Conservation (phyloP, 805 yeast species). For the Saccharomycopsis capsularis region DNA sequence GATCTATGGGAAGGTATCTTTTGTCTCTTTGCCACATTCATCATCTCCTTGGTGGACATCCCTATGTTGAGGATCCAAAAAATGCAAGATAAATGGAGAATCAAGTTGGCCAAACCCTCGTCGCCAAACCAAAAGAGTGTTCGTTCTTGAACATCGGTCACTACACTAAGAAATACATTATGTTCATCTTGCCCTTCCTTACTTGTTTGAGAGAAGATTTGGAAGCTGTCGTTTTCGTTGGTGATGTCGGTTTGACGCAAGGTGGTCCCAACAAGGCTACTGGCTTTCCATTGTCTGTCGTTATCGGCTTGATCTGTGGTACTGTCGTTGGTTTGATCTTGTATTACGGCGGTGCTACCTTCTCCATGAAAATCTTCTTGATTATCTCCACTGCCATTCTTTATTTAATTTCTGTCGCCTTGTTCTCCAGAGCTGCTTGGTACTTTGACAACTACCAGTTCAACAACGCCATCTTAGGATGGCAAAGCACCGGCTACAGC, state of each 20-base stretch:
- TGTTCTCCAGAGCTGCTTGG: constrained; percentile 89
- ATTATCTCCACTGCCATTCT: constrained; percentile 72
- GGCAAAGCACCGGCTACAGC: constrained; percentile 92
- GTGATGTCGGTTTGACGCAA: constrained; percentile 82
- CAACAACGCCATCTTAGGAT: constrained; percentile 83
- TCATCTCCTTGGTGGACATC: constrained; percentile 82
- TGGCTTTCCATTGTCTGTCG: constrained; percentile 57
- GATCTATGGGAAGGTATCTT: constrained; percentile 85
- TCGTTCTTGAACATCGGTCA: constrained; percentile 26
- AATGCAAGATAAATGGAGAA: constrained; percentile 75
- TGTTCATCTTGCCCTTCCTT: constrained; percentile 72
- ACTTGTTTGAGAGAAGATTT: constrained; percentile 86
- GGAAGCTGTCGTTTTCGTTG: constrained; percentile 86
- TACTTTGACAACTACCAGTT: constrained; percentile 73
- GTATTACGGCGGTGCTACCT: constrained; percentile 64
- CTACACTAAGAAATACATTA: constrained; percentile 53
- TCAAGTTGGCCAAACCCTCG: constrained; percentile 42
- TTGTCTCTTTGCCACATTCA: constrained; percentile 66
- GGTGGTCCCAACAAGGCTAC: constrained; percentile 60
- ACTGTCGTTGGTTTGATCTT: constrained; percentile 55
- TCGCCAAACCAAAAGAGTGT: background rate
- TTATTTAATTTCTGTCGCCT: constrained; percentile 80
- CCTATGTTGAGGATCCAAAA: constrained; percentile 75
- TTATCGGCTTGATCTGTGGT: constrained; percentile 55
- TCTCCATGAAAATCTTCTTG: constrained; percentile 68